Evolutionary conservation across 495 filamentous ascomycete genomes (phyloP), one percentile per base, ranked within the genome.

Genomic region (Aeminium ludgeri): DNA sequence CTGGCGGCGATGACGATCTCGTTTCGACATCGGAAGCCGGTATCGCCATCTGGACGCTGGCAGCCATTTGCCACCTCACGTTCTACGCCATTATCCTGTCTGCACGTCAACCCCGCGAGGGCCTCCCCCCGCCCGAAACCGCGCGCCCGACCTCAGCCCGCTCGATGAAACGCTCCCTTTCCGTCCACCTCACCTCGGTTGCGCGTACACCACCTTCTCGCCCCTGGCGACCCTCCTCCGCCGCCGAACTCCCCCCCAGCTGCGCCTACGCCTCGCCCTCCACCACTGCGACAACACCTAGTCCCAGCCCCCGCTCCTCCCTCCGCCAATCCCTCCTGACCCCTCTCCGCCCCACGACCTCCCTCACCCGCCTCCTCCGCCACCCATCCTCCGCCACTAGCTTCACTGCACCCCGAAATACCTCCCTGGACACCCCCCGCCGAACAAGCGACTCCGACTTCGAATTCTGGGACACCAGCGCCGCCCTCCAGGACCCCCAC

Each of bases 401-500:
- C 16, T 40, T 40, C 41, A n/a, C n/a, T 33, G 13, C 20, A 34
- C 6, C 31, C 45, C 27, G 30, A 8, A 23, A 23, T 20, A 30
- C 34, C 34, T 51, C 48, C 5, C 15, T 39, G 23, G 44, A 51
- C 20, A 39, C 38, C 1, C 13, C 10, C 6, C 15, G 27, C 4
- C 44, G 32, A 16, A 10, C n/a, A n/a, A n/a, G n/a, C 6, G 38
- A 50, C 31, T 73, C 77, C 45, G 73, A 72, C 1, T 79, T 81
- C 45, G 76, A 81, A 43, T 69, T 68, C 4, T 81, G 74, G 74
- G 77, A 81, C 49, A 78, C 73, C 0, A 76, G 70, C 1, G 59
- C 59, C 0, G 74, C 80, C 1, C 73, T 74, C 44, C 57, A 67
- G 1, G 19, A 18, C 6, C 13, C 10, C 13, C 15, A 27, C 20